Evolutionary conservation across 495 filamentous ascomycete genomes (phyloP).

Genomic region (Neurospora hispaniola): DNA sequence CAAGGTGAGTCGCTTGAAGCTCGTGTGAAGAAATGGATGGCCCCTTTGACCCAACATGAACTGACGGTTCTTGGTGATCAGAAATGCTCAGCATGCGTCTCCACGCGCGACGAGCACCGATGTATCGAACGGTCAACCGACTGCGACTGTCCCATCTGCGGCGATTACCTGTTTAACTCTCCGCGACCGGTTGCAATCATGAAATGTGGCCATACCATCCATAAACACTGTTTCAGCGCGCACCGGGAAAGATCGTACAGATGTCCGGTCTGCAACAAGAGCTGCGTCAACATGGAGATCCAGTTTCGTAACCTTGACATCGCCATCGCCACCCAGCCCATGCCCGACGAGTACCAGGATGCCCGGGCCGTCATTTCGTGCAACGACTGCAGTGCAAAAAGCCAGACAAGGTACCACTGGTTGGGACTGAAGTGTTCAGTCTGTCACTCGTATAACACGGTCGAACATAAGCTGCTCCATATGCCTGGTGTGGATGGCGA

Average conservation of each 20-base stretch:
- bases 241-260: slow-evolving; percentile 82
- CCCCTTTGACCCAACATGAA: not conserved
- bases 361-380: slow-evolving; percentile 77
- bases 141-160: slow-evolving; percentile 96
- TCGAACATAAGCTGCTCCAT: slow-evolving; percentile 50
- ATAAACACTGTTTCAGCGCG: slow-evolving; percentile 72
- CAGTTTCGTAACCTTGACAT: slow-evolving; percentile 85
- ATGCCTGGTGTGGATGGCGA: slow-evolving; percentile 13
- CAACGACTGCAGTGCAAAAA: slow-evolving; percentile 88
- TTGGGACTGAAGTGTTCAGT: slow-evolving; percentile 81
- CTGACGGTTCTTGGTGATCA: slow-evolving; percentile 20
- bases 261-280: slow-evolving; percentile 90
- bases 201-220: slow-evolving; percentile 93
- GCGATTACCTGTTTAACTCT: slow-evolving; percentile 96
- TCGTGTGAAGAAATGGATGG: not conserved
- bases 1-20: slow-evolving; percentile 51
- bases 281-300: slow-evolving; percentile 91
- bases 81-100: slow-evolving; percentile 87
- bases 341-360: slow-evolving; percentile 73
- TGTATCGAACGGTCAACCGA: slow-evolving; percentile 93
- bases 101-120: slow-evolving; percentile 69
- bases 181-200: slow-evolving; percentile 82
- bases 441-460: slow-evolving; percentile 78
- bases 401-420: slow-evolving; percentile 84
- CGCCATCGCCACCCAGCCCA: slow-evolving; percentile 78